Percentiles rank a stretch among this genome's conserved stretches.
Conservation (phyloP, 345 rosid species). For the Heritiera littoralis region DNA sequence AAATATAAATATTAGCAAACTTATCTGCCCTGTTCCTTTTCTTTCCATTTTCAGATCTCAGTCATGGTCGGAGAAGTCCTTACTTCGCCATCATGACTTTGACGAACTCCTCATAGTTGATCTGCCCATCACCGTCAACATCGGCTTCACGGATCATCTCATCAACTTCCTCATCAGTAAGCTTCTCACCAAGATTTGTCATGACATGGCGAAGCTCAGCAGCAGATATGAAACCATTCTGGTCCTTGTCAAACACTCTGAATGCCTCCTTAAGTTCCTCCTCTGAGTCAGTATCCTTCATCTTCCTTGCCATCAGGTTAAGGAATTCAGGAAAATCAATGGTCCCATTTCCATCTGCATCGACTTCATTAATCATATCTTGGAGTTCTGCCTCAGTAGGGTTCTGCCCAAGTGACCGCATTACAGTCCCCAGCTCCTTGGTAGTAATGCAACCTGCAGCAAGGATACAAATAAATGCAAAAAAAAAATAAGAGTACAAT, state of each 20-base stretch:
- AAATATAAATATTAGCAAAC: slow-evolving; percentile 22
- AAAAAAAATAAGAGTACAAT: neutral
- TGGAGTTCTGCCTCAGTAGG: slow-evolving; percentile 31
- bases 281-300: slow-evolving; percentile 30
- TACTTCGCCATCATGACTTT: slow-evolving; percentile 32
- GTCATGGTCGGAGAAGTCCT: slow-evolving; percentile 3
- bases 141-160: slow-evolving; percentile 31
- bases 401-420: slow-evolving; percentile 31
- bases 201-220: slow-evolving; percentile 32
- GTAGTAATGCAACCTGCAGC: slow-evolving; percentile 29
- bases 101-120: slow-evolving; percentile 30
- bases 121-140: slow-evolving; percentile 30
- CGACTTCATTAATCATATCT: slow-evolving; percentile 31
- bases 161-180: slow-evolving; percentile 29
- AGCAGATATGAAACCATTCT: slow-evolving; percentile 30
- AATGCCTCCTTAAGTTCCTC: slow-evolving; percentile 30
- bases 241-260: slow-evolving; percentile 32
- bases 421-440: slow-evolving; percentile 31
- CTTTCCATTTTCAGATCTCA: neutral
- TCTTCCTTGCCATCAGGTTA: slow-evolving; percentile 30
- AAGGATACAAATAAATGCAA: neutral
- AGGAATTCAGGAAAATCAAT: slow-evolving; percentile 30
- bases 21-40: slow-evolving; percentile 19
- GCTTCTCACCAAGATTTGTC: slow-evolving; percentile 31
- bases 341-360: slow-evolving; percentile 30